Conservation (phyloP, 2,329 filamentous ascomycete species). For the Xylariaceae sp. region DNA sequence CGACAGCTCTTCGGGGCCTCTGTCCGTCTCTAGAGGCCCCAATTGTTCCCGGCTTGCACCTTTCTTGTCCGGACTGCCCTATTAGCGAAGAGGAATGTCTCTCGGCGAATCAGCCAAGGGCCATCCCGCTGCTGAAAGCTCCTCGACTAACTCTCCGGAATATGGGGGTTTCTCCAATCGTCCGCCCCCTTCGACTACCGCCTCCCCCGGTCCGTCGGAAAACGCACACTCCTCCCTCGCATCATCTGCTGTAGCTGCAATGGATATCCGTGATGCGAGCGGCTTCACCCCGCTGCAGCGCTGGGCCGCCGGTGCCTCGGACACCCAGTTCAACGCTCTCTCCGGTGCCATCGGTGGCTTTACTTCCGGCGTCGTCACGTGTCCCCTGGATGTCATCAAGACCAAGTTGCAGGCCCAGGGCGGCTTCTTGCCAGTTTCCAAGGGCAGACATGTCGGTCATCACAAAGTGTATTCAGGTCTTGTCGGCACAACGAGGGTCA, state of each 20-base stretch:
- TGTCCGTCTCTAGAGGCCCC: constrained; percentile 21
- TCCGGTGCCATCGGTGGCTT: constrained; percentile 87
- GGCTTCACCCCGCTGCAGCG: constrained; percentile 45
- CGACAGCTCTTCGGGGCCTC: constrained; percentile 20
- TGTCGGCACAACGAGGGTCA: constrained; percentile 77
- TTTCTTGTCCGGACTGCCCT: constrained; percentile 12
- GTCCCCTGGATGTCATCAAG: constrained; percentile 97
- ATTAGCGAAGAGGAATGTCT: constrained; percentile 41
- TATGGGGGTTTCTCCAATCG: constrained; percentile 32
- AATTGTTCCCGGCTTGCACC: not conserved
- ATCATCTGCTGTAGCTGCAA: constrained; percentile 24
- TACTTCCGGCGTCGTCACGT: constrained; percentile 90
- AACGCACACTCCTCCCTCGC: constrained; percentile 10
- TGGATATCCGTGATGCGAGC: constrained; percentile 28
- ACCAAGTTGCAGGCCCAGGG: constrained; percentile 96
- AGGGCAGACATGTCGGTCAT: constrained; percentile 46
- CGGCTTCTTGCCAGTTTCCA: constrained; percentile 60
- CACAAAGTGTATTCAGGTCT: constrained; percentile 76
- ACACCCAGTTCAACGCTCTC: constrained; percentile 72
- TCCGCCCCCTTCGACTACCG: constrained; percentile 24
- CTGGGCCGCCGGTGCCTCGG: constrained; percentile 54
- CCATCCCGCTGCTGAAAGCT: constrained; percentile 27
- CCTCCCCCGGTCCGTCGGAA: constrained; percentile 24
- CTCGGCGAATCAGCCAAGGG: constrained; percentile 42
- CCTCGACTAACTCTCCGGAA: constrained; percentile 27